Evolutionary conservation across 371 early-diverging fungal genomes (phyloP).

Genomic region (Lichtheimia corymbifera): DNA sequence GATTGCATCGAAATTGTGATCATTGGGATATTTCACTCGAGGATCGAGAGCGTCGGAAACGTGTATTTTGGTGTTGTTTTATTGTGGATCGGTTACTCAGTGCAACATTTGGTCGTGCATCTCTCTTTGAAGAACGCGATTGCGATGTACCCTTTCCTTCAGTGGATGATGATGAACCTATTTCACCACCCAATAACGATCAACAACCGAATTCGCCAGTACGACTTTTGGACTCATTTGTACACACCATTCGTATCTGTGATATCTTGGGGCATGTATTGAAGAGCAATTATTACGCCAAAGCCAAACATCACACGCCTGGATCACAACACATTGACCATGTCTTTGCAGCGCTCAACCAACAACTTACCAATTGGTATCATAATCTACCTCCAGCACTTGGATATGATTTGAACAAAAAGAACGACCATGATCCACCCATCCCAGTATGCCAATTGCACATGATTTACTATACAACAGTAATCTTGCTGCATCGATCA

Average conservation of each 20-base stretch:
- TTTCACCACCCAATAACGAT: conserved; percentile 6
- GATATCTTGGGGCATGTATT: conserved; percentile 48
- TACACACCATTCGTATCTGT: conserved; percentile 35
- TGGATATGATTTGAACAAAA: conserved; percentile 19
- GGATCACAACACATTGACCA: conserved; percentile 24
- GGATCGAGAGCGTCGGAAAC: conserved; percentile 43
- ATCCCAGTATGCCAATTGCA: conserved; percentile 43
- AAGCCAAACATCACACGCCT: conserved; percentile 25
- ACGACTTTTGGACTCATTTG: conserved; percentile 32
- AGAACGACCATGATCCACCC: conserved; percentile 12
- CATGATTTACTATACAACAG: conserved; percentile 43
- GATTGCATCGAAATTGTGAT: conserved; percentile 48
- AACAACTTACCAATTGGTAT: conserved; percentile 47
- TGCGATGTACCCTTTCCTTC: conserved; percentile 49
- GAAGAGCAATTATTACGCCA: conserved; percentile 44
- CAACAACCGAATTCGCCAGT: conserved; percentile 8
- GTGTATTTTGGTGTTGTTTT: conserved; percentile 57
- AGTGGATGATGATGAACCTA: conserved; percentile 37
- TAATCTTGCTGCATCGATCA: conserved; percentile 43
- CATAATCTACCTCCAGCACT: conserved; percentile 39
- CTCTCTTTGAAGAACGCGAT: conserved; percentile 46
- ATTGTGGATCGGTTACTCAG: conserved; percentile 46
- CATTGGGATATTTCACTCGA: conserved; percentile 42
- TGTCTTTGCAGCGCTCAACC: conserved; percentile 35
- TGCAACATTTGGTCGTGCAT: conserved; percentile 43